These are phyloP conservation scores for Geotrichum australiense DNA, from an alignment of 1,139 yeast genomes.

Conservation along the genomic window DNA sequence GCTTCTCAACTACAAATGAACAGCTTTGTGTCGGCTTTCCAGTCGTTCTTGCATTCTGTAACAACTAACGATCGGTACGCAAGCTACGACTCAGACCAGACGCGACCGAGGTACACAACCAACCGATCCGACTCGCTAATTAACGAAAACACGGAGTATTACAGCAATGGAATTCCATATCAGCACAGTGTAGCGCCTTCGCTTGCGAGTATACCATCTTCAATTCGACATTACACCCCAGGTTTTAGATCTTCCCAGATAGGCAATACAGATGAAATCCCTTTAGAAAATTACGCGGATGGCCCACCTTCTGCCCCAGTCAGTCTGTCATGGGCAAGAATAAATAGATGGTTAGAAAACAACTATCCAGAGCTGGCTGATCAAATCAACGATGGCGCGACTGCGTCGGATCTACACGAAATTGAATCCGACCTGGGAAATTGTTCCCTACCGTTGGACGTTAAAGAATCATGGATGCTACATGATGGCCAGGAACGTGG, in stretches of 20 bases:
- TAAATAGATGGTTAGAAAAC: conserved; percentile 66
- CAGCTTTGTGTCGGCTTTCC: conserved; percentile 30
- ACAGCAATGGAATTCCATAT: conserved; percentile 18
- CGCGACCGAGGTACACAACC: conserved; percentile 1
- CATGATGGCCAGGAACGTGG: conserved; percentile 80
- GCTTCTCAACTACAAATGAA: conserved; percentile 27
- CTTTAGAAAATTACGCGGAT: conserved; percentile 42
- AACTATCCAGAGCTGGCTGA: conserved; percentile 76
- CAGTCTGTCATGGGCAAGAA: conserved; percentile 65
- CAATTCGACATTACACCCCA: conserved; percentile 28
- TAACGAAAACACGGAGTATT: conserved; percentile 13
- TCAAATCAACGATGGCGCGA: conserved; percentile 60
- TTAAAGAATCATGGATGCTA: conserved; percentile 62
- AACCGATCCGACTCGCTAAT: conserved; percentile 5
- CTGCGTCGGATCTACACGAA: conserved; percentile 69
- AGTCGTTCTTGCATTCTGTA: conserved; percentile 51
- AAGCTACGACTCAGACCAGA: conserved; percentile 25
- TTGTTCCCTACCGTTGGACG: conserved; percentile 60
- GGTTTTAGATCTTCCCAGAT: conserved; percentile 34
- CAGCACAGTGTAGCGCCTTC: conserved; percentile 18
- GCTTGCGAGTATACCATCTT: conserved; percentile 6
- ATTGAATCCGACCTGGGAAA: conserved; percentile 60
- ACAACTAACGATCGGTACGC: conserved; percentile 63
- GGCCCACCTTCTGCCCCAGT: conserved; percentile 66
- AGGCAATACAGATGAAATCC: conserved; percentile 30